These are phyloP conservation scores for Aschersonia sp. DNA, from an alignment of 2,329 filamentous ascomycete species.

Conservation along the genomic window DNA sequence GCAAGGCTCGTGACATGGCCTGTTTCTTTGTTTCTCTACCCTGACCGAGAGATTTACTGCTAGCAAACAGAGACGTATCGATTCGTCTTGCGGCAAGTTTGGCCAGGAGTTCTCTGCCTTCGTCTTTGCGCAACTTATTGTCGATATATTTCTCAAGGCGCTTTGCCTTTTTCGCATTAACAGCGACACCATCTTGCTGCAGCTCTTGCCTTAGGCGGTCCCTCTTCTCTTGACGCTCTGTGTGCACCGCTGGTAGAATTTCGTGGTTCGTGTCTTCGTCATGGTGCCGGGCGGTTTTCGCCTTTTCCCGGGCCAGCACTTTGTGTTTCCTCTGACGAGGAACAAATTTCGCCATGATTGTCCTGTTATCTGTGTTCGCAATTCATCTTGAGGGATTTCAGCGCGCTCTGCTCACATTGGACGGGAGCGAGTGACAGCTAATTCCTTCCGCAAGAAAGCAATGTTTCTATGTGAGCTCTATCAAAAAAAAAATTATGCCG, in stretches of 20 bases:
- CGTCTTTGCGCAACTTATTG: constrained; percentile 86
- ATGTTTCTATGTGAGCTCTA: constrained; percentile 1
- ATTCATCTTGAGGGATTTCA: background rate
- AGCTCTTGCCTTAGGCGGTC: constrained; percentile 40
- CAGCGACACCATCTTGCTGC: constrained; percentile 33
- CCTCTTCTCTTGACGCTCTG: constrained; percentile 37
- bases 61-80: constrained; percentile 69
- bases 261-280: constrained; percentile 22
- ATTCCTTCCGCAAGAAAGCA: too few relatives aligned
- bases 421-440: too few relatives aligned
- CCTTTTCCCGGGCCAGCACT: constrained; percentile 48
- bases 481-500: constrained; percentile 18
- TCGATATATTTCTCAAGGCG: constrained; percentile 60
- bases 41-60: constrained; percentile 62
- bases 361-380: background rate
- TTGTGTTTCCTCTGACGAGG: constrained; percentile 54
- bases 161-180: constrained; percentile 52
- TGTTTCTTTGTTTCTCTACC: constrained; percentile 58
- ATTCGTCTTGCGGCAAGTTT: constrained; percentile 67
- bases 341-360: constrained; percentile 39
- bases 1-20: constrained; percentile 45
- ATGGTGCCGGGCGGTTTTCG: constrained; percentile 24
- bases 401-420: too few relatives aligned
- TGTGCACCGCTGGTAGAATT: constrained; percentile 25
- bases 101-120: constrained; percentile 70